Conservation (phyloP, 495 filamentous ascomycete species). For the Tuber brumale region DNA sequence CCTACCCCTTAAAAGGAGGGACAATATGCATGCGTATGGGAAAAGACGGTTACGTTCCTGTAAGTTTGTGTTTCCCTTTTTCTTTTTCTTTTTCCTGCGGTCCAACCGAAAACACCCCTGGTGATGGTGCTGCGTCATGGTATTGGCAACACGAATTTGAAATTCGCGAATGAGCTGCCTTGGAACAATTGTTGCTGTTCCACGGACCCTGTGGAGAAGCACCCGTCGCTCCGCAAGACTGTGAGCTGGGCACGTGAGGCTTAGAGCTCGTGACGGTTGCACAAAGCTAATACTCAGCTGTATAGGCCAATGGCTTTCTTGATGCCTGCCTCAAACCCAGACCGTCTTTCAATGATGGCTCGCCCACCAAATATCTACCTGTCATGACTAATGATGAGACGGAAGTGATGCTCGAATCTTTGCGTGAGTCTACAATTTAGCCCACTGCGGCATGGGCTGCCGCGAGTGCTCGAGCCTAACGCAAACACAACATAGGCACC, state of each 20-base stretch:
- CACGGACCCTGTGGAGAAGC: not conserved
- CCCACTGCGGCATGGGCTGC: conserved; percentile 10
- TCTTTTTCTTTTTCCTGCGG: not conserved
- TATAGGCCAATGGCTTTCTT: conserved; percentile 74
- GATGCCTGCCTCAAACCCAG: conserved; percentile 73
- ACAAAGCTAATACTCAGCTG: conserved; percentile 9
- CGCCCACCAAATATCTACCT: conserved; percentile 52
- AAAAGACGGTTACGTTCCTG: conserved; percentile 48
- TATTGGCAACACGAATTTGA: not conserved
- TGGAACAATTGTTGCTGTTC: not conserved
- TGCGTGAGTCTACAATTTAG: conserved; percentile 31
- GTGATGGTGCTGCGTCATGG: not conserved
- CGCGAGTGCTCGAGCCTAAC: not conserved
- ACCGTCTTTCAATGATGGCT: conserved; percentile 84
- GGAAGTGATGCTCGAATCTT: conserved; percentile 28
- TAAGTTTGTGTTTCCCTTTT: conserved; percentile 26
- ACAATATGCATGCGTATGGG: conserved; percentile 87
- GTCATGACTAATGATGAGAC: conserved; percentile 49
- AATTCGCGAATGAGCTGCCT: not conserved
- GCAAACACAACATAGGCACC: conserved; percentile 45
- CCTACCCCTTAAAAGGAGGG: conserved; percentile 46
- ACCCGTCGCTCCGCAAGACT: not conserved
- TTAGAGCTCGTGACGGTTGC: not conserved
- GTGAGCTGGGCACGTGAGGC: conserved; percentile 46
- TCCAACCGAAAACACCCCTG: not conserved